Evolutionary conservation across 2,329 filamentous ascomycete species (phyloP).

Genomic region (Fusarium coicis): DNA sequence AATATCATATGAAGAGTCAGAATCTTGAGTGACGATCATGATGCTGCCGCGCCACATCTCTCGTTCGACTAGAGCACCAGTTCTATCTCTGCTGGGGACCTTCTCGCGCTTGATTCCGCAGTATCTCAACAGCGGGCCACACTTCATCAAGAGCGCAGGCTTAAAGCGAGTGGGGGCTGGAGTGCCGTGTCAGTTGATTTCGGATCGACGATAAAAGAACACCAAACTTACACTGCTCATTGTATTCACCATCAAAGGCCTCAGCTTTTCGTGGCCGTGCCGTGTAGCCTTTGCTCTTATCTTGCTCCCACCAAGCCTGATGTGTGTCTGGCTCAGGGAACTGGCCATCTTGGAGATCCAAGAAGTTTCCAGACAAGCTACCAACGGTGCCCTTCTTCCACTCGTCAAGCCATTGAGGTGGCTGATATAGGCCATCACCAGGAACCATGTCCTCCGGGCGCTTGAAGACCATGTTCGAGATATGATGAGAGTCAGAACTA

Average conservation of each 20-base stretch:
- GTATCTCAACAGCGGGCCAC: constrained; percentile 90
- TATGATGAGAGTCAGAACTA: constrained; percentile 50
- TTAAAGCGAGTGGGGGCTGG: constrained; percentile 78
- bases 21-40: constrained; percentile 94
- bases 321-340: constrained; percentile 56
- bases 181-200: constrained; percentile 16
- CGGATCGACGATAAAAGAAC: not conserved
- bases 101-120: constrained; percentile 81
- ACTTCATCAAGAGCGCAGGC: constrained; percentile 85
- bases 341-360: constrained; percentile 66
- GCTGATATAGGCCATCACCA: constrained; percentile 67
- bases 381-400: constrained; percentile 77
- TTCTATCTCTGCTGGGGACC: constrained; percentile 47
- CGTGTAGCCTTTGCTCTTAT: constrained; percentile 57
- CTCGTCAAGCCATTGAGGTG: constrained; percentile 72
- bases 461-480: constrained; percentile 56
- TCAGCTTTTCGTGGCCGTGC: constrained; percentile 66
- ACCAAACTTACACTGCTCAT: constrained; percentile 65
- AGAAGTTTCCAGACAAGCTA: constrained; percentile 65
- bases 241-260: constrained; percentile 74
- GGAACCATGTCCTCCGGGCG: constrained; percentile 56
- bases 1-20: constrained; percentile 83
- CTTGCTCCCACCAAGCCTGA: constrained; percentile 82
- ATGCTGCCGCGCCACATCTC: constrained; percentile 94
- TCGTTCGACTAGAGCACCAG: constrained; percentile 58